These are phyloP conservation scores for Tripterygium wilfordii DNA, from an alignment of 177 flowering plant species.

Conservation along the genomic window DNA sequence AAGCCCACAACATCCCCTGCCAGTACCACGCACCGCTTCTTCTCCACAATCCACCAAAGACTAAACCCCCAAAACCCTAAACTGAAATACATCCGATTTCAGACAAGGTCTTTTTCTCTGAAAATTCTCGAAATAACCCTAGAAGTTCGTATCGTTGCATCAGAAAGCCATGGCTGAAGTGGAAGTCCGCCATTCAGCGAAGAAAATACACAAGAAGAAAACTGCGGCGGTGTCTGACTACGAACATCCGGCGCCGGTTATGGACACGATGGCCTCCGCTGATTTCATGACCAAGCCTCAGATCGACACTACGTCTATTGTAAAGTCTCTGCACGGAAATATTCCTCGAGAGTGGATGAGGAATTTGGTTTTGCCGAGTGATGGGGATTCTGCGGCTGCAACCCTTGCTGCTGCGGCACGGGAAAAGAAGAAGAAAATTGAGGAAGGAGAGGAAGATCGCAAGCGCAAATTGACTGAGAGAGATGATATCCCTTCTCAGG, in stretches of 20 bases:
- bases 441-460: constrained; percentile 29
- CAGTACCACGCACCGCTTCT: no score
- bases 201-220: constrained; percentile 15
- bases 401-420: constrained; percentile 55
- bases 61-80: no score
- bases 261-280: constrained; percentile 7
- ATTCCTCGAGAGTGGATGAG: constrained; percentile 80
- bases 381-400: constrained; percentile 70
- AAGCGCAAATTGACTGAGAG: constrained; percentile 44
- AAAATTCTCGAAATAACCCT: no score
- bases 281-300: constrained; percentile 75
- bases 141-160: no score
- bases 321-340: constrained; percentile 63
- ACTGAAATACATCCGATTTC: no score
- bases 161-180: constrained; percentile 16
- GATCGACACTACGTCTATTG: constrained; percentile 59
- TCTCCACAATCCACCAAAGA: no score
- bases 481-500: constrained; percentile 25
- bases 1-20: no score
- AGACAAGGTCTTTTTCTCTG: no score
- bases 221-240: background rate
- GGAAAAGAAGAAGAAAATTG: constrained; percentile 12
- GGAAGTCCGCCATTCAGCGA: constrained; percentile 10
- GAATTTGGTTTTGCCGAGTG: constrained; percentile 68
- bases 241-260: constrained; percentile 3